Evolutionary conservation across 1,284 basidiomycete genomes (phyloP), one percentile per base, ranked within the genome.

Genomic region (Moesziomyces antarcticus): DNA sequence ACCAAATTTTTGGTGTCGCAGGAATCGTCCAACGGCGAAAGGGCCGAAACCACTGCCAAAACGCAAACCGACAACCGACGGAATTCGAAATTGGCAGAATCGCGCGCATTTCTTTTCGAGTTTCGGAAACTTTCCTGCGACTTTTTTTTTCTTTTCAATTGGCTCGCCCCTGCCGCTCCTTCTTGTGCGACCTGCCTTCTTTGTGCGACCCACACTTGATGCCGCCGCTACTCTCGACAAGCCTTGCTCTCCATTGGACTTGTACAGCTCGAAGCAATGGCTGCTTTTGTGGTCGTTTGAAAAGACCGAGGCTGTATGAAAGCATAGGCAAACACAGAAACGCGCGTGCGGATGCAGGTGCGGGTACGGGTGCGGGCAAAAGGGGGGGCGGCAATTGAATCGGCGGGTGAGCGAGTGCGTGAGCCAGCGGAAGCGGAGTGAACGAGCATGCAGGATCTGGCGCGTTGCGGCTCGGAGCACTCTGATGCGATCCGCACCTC

Each of bases 331-430:
- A 43, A 51, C 30, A 33, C 24, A 20, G 14, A 5, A n/a, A 33
- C n/a, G 30, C 30, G 8, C 11, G 11, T 11, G 30, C 30, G 30
- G 30, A 33, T 13, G 30, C 13, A 33, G 30, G 30, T 33, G 30
- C 30, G 30, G 30, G 30, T 20, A 18, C 16, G 13, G 18, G 18
- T 42, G 40, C 14, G n/a, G 40, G 14, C 21, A 24, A 14, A 3
- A 22, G 18, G n/a, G n/a, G 24, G 40, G 51, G 47, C 52, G 37
- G 42, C 18, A 52, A 3, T 35, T 37, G 58, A 68, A 57, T 57
- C 55, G 58, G 65, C 58, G 65, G 65, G 52, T 51, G 45, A 24
- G n/a, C n/a, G n/a, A n/a, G n/a, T n/a, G n/a, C 44, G 50, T 47
- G n/a, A 49, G 48, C 54, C 50, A 55, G n/a, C 54, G 59, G 63